Conservation (phyloP, 2,329 filamentous ascomycete genomes). For the Coniochaeta sp. region DNA sequence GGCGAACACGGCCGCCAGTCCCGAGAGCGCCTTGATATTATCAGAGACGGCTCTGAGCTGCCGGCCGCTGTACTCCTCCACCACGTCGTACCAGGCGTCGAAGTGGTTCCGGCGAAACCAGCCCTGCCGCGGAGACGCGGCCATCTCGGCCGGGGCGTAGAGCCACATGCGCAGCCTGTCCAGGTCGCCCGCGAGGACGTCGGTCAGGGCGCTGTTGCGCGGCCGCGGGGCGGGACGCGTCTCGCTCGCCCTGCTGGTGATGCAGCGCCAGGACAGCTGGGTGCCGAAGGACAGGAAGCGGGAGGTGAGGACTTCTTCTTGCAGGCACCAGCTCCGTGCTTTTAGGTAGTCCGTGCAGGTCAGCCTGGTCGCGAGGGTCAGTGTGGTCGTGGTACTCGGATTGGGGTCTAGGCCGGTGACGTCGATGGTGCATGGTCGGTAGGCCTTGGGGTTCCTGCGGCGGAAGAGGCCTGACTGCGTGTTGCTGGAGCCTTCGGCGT, state of each 20-base stretch:
- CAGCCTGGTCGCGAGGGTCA: constrained; percentile 7
- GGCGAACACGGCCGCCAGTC: constrained; percentile 9
- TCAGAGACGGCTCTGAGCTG: constrained; percentile 8
- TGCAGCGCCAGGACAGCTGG: constrained; percentile 13
- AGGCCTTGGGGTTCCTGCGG: constrained; percentile 3
- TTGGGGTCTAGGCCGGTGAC: not conserved
- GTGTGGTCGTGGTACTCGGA: not conserved
- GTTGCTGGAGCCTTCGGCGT: constrained; percentile 8
- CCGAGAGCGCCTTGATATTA: constrained; percentile 10
- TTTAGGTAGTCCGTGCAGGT: constrained; percentile 10
- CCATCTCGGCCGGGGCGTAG: not conserved
- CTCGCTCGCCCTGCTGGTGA: constrained; percentile 7
- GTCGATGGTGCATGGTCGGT: constrained; percentile 6
- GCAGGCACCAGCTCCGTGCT: constrained; percentile 14
- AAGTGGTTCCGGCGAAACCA: constrained; percentile 9
- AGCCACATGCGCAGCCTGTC: constrained; percentile 3
- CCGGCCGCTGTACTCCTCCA: constrained; percentile 12
- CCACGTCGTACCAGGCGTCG: constrained; percentile 11
- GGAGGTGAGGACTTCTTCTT: constrained; percentile 15
- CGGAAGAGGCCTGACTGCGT: constrained; percentile 11
- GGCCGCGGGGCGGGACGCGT: constrained; percentile 7
- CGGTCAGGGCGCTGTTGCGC: not conserved
- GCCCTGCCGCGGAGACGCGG: not conserved
- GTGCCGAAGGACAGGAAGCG: constrained; percentile 11
- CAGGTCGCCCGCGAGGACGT: not conserved